Evolutionary conservation across 176 grass and related monocot species (phyloP), one percentile per base, ranked within the genome.

Genomic region (Eragrostis curvula): DNA sequence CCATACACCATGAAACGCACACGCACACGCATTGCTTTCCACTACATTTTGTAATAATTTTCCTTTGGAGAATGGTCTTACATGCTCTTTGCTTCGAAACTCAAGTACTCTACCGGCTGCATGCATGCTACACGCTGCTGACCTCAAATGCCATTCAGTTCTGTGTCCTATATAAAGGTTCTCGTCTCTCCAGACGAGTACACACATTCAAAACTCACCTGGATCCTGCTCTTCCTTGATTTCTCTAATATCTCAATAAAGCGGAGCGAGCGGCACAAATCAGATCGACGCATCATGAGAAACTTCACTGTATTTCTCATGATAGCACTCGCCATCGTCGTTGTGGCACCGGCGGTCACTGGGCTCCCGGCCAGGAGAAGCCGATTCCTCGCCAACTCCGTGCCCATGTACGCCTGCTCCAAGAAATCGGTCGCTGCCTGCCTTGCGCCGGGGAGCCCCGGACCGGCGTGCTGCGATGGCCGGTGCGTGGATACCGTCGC

Each of bases 381-480:
- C 14, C 80, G 69, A 30, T 83, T 83, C 14, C 44, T 83, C 43
- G 48, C 4, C 11, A 47, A 5, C 49, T 42, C 62, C 13, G 21
- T 53, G 32, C 25, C 11, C 11, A 6, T 12, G n/a, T 56, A 67
- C 23, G 47, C n/a, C 6, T 75, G 81, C 71, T 66, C 81, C 47
- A 67, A 67, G 71, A 83, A 75, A 8, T 83, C 81, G 10, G n/a
- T 60, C 6, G 60, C 42, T 43, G 21, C 73, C 14, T 90, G 88
- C 77, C 88, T 73, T 11, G 60, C 23, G 11, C 21, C 50, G 13
- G 88, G 72, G 49, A 83, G 79, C 56, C 65, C 74, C 0, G 74
- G 80, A 5, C 20, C 50, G 48, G 41, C 63, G 16, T 90, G 83
- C 83, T 90, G 88, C 83, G 17, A 60, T 16, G 74, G 59, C 3